These are phyloP conservation scores for Fusarium domesticum DNA, from an alignment of 2,329 filamentous ascomycete species.

Conservation along the genomic window DNA sequence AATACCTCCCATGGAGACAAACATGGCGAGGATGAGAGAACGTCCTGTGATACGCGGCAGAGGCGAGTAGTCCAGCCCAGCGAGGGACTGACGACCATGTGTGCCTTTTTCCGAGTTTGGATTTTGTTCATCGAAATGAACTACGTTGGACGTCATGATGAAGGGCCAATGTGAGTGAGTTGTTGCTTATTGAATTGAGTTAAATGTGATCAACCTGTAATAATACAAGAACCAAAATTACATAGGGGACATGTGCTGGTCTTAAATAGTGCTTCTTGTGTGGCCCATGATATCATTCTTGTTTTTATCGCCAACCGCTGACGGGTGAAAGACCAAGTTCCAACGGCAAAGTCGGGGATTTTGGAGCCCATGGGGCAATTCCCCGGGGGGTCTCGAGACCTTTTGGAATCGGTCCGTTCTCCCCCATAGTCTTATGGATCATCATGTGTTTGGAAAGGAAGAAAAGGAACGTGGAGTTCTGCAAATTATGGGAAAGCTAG, in stretches of 20 bases:
- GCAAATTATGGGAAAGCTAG: too few species aligned
- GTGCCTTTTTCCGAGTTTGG: conserved; percentile 38
- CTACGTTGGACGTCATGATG: conserved; percentile 30
- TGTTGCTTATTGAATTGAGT: too few species aligned
- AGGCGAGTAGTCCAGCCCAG: conserved; percentile 45
- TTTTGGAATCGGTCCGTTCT: not conserved
- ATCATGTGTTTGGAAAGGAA: too few species aligned
- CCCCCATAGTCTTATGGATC: too few species aligned
- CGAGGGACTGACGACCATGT: conserved; percentile 33
- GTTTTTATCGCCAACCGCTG: conserved; percentile 16
- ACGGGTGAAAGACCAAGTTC: not conserved
- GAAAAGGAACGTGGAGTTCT: too few species aligned
- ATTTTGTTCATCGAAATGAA: conserved; percentile 44
- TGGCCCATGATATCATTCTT: too few species aligned
- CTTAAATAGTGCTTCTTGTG: too few species aligned
- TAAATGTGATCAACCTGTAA: too few species aligned
- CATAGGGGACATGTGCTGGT: too few species aligned
- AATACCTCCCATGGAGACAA: conserved; percentile 46
- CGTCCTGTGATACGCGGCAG: conserved; percentile 39
- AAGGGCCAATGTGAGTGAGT: not conserved
- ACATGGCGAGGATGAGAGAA: conserved; percentile 37
- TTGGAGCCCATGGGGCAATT: not conserved
- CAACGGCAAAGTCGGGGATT: not conserved
- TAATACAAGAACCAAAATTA: too few species aligned
- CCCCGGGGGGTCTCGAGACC: too few species aligned